These are phyloP conservation scores for Globisporangium cylindrosporum DNA, from an alignment of 352 stramenopile species.

Conservation along the genomic window DNA sequence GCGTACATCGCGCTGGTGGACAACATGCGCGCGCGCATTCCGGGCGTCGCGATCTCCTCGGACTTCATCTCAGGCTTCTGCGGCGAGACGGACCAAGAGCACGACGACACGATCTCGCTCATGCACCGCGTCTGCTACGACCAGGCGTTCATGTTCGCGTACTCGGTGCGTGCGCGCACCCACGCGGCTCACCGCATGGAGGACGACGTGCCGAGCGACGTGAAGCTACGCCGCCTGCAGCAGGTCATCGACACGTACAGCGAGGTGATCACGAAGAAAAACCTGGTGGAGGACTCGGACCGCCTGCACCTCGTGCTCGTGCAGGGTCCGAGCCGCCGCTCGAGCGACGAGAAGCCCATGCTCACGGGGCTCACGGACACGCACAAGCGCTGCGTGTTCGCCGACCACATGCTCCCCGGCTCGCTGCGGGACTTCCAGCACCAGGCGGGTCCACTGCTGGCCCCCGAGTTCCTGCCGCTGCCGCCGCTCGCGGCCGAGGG, in stretches of 20 bases:
- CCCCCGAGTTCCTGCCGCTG: slow-evolving; percentile 48
- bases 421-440: slow-evolving; percentile 48
- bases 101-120: slow-evolving; percentile 91
- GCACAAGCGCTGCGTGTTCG: slow-evolving; percentile 89
- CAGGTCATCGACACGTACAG: slow-evolving; percentile 96
- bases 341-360: slow-evolving; percentile 62
- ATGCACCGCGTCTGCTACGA: slow-evolving; percentile 91
- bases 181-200: slow-evolving; percentile 94
- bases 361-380: slow-evolving; percentile 86
- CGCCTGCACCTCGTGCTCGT: slow-evolving; percentile 95
- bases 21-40: slow-evolving; percentile 84
- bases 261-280: slow-evolving; percentile 89
- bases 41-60: slow-evolving; percentile 87
- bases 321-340: slow-evolving; percentile 90
- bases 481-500: slow-evolving; percentile 26
- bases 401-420: slow-evolving; percentile 46
- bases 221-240: slow-evolving; percentile 94
- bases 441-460: slow-evolving; percentile 26
- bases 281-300: slow-evolving; percentile 88
- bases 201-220: slow-evolving; percentile 93
- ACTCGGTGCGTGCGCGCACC: slow-evolving; percentile 95
- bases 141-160: slow-evolving; percentile 99
- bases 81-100: slow-evolving; percentile 97
- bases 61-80: slow-evolving; percentile 99
- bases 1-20: slow-evolving; percentile 96